Base-by-base conservation (phyloP, 148 eudicot species). In the Salicornia ramosissima region DNA sequence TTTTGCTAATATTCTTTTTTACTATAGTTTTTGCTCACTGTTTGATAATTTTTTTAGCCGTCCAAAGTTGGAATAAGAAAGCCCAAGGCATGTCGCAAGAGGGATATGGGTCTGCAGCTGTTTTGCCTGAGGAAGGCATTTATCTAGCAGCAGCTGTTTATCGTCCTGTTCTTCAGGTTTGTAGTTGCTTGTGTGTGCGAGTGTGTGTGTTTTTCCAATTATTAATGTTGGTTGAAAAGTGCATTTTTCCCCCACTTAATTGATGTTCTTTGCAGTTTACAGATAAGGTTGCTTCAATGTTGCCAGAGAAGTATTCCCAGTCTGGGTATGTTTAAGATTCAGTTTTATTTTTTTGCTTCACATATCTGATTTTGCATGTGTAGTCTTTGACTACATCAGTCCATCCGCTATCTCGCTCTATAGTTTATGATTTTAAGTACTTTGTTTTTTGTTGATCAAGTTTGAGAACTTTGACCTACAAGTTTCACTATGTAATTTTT, bases 51-150 rank as follows among this genome's bases (percentile, higher is more conserved):
- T 16, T 61, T 61, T 62, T 65, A 69, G 73, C 69, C 46, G 76
- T 67, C 73, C 97, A 88, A 82, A 86, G 93, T 59, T 87, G 99
- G 93, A 81, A 79, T 71, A 88, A 86, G 80, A 91, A 84, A 77
- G 83, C 91, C 69, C 80, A 86, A 67, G 87, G 83, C 82, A 85
- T 71, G 61, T 83, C 75, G 53, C 89, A 95, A 81, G 99, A 95
- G 83, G 99, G 99, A 76, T 95, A 90, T 85, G 99, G 99, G 26
- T 84, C 97, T 78, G 90, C 96, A 68, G 83, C 96, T 71, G 91
- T 91, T 58, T 82, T 95, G 64, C 93, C 97, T 46, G 99, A 95
- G 84, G 97, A 91, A 77, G 99, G 99, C 54, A 87, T 94, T 47
- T 95, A 95, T 78, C 80, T 95, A 67, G 96, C 96, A 72, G 99